Conservation (phyloP, 2,329 filamentous ascomycete species). For the Pseudogymnoascus sp. region DNA sequence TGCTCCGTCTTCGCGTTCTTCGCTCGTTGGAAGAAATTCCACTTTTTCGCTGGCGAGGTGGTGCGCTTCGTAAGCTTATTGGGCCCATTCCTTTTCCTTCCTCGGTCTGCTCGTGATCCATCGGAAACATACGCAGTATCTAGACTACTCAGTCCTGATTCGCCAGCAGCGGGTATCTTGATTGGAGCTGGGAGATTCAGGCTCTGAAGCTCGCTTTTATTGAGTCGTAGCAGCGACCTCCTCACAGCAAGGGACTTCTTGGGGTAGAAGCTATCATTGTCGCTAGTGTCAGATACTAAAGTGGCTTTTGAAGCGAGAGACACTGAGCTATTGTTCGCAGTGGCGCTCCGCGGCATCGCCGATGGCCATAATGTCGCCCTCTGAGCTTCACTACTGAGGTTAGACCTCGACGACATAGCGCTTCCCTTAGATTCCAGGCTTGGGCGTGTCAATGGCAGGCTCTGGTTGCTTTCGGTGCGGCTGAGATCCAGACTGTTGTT, state of each 20-base stretch:
- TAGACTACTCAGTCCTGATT: slow-evolving; percentile 46
- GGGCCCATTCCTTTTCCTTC: slow-evolving; percentile 27
- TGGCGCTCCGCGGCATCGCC: slow-evolving; percentile 35
- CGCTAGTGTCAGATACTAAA: slow-evolving; percentile 44
- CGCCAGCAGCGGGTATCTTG: slow-evolving; percentile 33
- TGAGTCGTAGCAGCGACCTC: slow-evolving; percentile 46
- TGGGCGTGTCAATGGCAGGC: slow-evolving; percentile 34
- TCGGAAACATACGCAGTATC: slow-evolving; percentile 52
- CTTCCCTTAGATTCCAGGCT: slow-evolving; percentile 38
- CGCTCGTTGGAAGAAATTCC: slow-evolving; percentile 56
- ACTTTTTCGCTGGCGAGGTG: slow-evolving; percentile 46
- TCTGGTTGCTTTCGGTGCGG: slow-evolving; percentile 45
- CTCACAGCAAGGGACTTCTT: slow-evolving; percentile 48
- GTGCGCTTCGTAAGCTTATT: slow-evolving; percentile 51
- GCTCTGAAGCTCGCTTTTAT: slow-evolving; percentile 36
- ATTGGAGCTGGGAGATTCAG: slow-evolving; percentile 48
- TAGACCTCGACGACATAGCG: slow-evolving; percentile 19
- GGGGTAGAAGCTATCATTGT: slow-evolving; percentile 42
- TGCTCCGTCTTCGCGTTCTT: slow-evolving; percentile 30
- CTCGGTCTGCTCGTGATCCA: slow-evolving; percentile 42
- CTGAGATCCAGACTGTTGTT: slow-evolving; percentile 45
- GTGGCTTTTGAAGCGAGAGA: slow-evolving; percentile 13
- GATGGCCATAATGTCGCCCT: slow-evolving; percentile 48
- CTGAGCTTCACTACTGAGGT: slow-evolving; percentile 29
- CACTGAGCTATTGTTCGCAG: slow-evolving; percentile 7